Base-by-base conservation (phyloP, 2,329 filamentous ascomycete species). In the Colletotrichum chlorophyti region DNA sequence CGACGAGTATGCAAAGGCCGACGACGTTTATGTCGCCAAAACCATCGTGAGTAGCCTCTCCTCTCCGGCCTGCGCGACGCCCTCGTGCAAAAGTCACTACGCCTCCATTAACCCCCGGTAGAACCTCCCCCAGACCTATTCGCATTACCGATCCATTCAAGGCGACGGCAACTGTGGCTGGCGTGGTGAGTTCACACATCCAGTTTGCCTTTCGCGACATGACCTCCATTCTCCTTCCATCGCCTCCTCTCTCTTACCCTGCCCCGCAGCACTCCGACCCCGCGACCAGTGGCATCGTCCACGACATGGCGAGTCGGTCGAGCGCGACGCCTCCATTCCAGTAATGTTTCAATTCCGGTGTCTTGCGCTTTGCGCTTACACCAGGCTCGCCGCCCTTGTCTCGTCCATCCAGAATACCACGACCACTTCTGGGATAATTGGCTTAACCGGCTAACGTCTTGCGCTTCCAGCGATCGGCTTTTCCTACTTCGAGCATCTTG, bases 81-180 rank as follows among this genome's bases (percentile, higher is more conserved):
- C 21, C 34, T 64, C 19, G 31, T 46, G 50, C 58, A 31, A 10
- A 17, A 29, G 0, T 19, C n/a, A 27, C 54, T 58, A 42, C 15
- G 7, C 11, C 35, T 17, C 17, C 24, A 17, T 40, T 24, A 53
- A 50, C 40, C 34, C 49, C 60, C 50, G 31, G 12, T 65, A 96
- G 93, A 83, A 88, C 17, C 83, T 99, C 52, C 90, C 93, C 6
- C 83, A 88, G 66, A 91, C 89, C 54, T 97, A 96, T 73, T 91
- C 91, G 17, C 88, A 93, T 71, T 97, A 94, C 70, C 91, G 95
- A 53, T 89, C 89, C 10, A 87, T 97, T 72, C 88, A 90, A 74
- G 94, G 95, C 50, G 94, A 98, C 76, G 95, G 95, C 58, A 96
- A 96, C 72, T 98, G 95, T 76, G 95, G 94, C 68, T 98, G 95